A percentile compares a stretch with the other conserved stretches of the same genome.
Evolutionary conservation across 768 basidiomycete genomes (phyloP).

Genomic region (Lyophyllum semitale): DNA sequence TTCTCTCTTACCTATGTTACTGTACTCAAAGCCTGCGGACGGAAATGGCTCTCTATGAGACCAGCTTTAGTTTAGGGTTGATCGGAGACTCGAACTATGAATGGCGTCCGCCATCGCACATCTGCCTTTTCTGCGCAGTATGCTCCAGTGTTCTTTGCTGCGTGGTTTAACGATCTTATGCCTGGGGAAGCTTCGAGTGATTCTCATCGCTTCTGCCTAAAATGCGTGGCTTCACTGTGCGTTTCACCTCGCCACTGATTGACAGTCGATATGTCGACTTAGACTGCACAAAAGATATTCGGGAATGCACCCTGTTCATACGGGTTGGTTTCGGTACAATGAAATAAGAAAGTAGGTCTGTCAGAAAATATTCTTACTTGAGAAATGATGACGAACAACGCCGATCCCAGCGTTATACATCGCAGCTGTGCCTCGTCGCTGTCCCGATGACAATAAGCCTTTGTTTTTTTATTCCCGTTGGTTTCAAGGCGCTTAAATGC

Average conservation of each 20-base stretch:
- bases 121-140: not conserved
- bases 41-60: not conserved
- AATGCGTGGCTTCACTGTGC: too few species aligned
- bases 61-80: not conserved
- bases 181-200: too few species aligned
- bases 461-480: not conserved
- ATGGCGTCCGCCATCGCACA: not conserved
- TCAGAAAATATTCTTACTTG: not conserved
- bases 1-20: not conserved
- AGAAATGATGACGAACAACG: not conserved
- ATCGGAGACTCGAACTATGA: not conserved
- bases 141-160: not conserved
- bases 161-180: not conserved
- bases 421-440: not conserved
- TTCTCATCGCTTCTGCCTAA: too few species aligned
- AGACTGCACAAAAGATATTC: too few species aligned
- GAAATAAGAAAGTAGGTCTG: not conserved
- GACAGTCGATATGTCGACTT: too few species aligned
- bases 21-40: not conserved
- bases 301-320: too few species aligned
- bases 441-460: not conserved
- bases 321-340: too few species aligned
- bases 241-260: too few species aligned
- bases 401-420: not conserved
- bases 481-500: not conserved